Evolutionary conservation across 306 rosid genomes (phyloP).

Genomic region (Pachyrhizus erosus): DNA sequence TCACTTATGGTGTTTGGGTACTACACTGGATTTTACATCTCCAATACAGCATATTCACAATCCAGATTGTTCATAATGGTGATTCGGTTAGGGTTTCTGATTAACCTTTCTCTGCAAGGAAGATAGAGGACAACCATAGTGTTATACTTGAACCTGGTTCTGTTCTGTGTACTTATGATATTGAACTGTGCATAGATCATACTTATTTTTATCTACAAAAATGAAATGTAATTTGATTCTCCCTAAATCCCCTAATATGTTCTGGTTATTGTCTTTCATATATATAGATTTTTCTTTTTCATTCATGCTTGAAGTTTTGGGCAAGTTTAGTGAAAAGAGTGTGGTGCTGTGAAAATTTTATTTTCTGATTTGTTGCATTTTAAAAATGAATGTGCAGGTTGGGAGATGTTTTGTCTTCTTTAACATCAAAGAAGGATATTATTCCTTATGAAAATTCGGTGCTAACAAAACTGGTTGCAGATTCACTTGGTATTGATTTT

Average conservation of each 20-base stretch:
- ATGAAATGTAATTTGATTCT: slow-evolving; percentile 31
- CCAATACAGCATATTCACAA: neutral
- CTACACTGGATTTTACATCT: neutral
- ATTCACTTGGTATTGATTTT: slow-evolving; percentile 55
- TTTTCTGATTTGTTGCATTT: slow-evolving; percentile 33
- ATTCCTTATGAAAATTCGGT: slow-evolving; percentile 56
- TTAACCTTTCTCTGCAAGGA: slow-evolving; percentile 1
- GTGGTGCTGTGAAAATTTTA: slow-evolving; percentile 1
- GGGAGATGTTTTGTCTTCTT: slow-evolving; percentile 62
- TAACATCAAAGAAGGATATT: slow-evolving; percentile 55
- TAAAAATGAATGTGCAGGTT: slow-evolving; percentile 50
- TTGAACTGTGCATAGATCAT: neutral
- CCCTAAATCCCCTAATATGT: neutral
- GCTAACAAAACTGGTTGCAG: slow-evolving; percentile 55
- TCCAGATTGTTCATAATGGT: slow-evolving; percentile 18
- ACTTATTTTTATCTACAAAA: neutral
- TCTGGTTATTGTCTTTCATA: slow-evolving; percentile 18
- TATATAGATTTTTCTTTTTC: slow-evolving; percentile 7
- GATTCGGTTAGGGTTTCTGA: slow-evolving; percentile 20
- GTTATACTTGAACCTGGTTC: neutral
- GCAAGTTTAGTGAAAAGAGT: slow-evolving; percentile 37
- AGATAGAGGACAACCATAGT: neutral
- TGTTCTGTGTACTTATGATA: slow-evolving; percentile 11
- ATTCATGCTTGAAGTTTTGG: slow-evolving; percentile 29
- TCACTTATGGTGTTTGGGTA: neutral